Evolutionary conservation across 1,139 yeast genomes (phyloP).

Genomic region (Sugiyamaella neomexicana): DNA sequence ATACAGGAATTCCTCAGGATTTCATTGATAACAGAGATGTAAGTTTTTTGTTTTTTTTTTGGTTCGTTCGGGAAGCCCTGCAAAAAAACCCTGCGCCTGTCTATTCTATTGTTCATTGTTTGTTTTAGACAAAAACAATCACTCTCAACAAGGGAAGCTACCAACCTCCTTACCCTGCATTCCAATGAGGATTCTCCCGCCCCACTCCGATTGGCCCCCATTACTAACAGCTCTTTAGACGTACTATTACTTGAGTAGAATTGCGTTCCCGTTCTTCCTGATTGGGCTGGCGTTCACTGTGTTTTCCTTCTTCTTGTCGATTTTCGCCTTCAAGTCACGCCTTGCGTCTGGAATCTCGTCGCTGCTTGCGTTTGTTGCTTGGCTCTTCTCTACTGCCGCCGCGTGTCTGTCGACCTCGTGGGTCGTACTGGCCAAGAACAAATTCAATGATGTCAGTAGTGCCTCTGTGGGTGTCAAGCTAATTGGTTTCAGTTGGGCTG

Average conservation of each 20-base stretch:
- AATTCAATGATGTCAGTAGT: slow-evolving; percentile 50
- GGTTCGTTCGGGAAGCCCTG: background rate
- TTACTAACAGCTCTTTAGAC: slow-evolving; percentile 28
- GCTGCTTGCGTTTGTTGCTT: slow-evolving; percentile 45
- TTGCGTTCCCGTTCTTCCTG: slow-evolving; percentile 67
- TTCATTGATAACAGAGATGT: slow-evolving; percentile 49
- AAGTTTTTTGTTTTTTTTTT: slow-evolving; percentile 6
- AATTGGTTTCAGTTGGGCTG: slow-evolving; percentile 67
- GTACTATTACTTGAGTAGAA: slow-evolving; percentile 63
- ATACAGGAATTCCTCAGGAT: slow-evolving; percentile 48
- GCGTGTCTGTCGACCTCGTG: slow-evolving; percentile 66
- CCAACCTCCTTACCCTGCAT: slow-evolving; percentile 7
- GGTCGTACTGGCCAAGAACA: slow-evolving; percentile 59
- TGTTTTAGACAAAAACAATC: background rate
- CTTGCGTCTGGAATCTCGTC: slow-evolving; percentile 41
- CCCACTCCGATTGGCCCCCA: slow-evolving; percentile 5
- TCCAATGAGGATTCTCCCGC: background rate
- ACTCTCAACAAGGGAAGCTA: slow-evolving; percentile 9
- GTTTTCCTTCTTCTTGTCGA: slow-evolving; percentile 47
- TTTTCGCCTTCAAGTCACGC: slow-evolving; percentile 38
- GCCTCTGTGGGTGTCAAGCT: slow-evolving; percentile 59
- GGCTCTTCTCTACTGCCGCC: slow-evolving; percentile 56
- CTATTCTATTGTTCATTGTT: background rate
- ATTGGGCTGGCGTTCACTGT: slow-evolving; percentile 59
- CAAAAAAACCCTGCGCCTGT: background rate